phyloP scores from a whole-genome alignment of 2,329 filamentous ascomycete genomes.

The Monilinia polystroma region DNA sequence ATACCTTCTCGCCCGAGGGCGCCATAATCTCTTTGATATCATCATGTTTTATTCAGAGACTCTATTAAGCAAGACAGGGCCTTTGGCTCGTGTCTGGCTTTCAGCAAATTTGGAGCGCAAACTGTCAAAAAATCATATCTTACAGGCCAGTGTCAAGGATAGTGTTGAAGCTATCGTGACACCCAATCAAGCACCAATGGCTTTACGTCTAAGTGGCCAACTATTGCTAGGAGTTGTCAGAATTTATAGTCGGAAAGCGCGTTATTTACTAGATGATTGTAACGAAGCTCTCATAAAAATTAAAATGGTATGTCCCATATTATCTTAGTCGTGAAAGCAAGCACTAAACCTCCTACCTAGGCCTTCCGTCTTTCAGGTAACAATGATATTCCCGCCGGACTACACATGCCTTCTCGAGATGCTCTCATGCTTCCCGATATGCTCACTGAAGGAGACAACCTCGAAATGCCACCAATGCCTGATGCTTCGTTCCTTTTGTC shows the following conservation, averaged over 20 bases:
- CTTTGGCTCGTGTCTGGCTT: constrained; percentile 95
- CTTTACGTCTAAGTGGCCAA: constrained; percentile 89
- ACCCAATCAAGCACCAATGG: constrained; percentile 90
- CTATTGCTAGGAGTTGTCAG: constrained; percentile 91
- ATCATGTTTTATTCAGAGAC: constrained; percentile 98
- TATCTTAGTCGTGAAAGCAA: not conserved
- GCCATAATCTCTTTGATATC: constrained; percentile 28
- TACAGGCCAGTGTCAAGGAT: constrained; percentile 91
- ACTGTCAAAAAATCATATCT: constrained; percentile 91
- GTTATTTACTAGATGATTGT: constrained; percentile 94
- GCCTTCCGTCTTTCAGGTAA: constrained; percentile 93
- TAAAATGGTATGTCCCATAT: constrained; percentile 73
- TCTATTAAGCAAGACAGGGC: constrained; percentile 93
- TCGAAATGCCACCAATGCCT: constrained; percentile 75
- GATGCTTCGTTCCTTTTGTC: constrained; percentile 83
- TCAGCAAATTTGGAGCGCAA: constrained; percentile 98
- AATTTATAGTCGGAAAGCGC: constrained; percentile 96
- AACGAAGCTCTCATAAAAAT: constrained; percentile 98
- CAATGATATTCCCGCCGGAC: constrained; percentile 85
- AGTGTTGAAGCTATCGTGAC: constrained; percentile 95
- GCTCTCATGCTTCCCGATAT: constrained; percentile 87
- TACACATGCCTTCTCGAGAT: constrained; percentile 78
- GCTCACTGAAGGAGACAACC: constrained; percentile 85
- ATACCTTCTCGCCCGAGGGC: constrained; percentile 8
- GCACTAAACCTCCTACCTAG: constrained; percentile 51